Evolutionary conservation across 495 filamentous ascomycete species (phyloP).

Genomic region (Aspergillus biplanus): DNA sequence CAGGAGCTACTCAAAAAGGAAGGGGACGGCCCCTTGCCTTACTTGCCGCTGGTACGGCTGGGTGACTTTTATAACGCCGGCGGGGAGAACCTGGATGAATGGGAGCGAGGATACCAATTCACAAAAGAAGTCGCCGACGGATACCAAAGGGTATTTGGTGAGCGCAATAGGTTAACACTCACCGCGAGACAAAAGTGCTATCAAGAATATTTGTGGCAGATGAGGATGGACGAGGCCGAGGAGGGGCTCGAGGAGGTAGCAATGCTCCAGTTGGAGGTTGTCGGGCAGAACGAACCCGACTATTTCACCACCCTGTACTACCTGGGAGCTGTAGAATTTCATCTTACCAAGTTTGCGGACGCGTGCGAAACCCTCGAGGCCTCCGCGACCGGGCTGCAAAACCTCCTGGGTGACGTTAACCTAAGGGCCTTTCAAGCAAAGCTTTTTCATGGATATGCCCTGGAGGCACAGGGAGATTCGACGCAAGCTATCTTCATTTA

Average conservation of each 20-base stretch:
- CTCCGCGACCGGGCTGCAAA: not conserved
- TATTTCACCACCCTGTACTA: not conserved
- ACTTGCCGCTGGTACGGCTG: not conserved
- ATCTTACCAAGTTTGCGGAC: not conserved
- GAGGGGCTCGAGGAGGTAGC: not conserved
- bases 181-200: not conserved
- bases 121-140: not conserved
- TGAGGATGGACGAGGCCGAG: not conserved
- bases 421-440: not conserved
- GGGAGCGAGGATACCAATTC: not conserved
- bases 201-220: not conserved
- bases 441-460: not conserved
- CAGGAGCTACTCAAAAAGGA: not conserved
- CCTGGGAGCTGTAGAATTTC: not conserved
- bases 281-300: not conserved
- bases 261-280: not conserved
- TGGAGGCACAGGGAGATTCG: not conserved
- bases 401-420: not conserved
- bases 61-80: not conserved
- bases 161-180: not conserved
- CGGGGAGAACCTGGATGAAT: not conserved
- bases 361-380: not conserved
- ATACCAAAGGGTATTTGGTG: not conserved
- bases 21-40: not conserved
- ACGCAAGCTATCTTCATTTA: not conserved